Evolutionary conservation across 2,329 filamentous ascomycete species (phyloP).

Genomic region (Seiridium cupressi): DNA sequence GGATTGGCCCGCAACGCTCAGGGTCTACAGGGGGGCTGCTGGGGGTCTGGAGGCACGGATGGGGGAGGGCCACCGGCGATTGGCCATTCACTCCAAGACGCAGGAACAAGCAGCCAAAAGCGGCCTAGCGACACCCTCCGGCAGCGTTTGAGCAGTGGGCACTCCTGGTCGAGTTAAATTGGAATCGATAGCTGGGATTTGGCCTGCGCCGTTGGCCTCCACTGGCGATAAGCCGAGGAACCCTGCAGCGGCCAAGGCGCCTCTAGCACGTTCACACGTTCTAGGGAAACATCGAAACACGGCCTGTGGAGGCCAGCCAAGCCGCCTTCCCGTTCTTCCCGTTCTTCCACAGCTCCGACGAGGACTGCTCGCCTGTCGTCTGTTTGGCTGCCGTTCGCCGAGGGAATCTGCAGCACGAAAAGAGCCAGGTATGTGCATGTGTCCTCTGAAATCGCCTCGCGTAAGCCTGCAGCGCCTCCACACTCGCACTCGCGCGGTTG

Average conservation of each 20-base stretch:
- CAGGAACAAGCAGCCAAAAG: conserved; percentile 1
- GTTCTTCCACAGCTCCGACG: background rate
- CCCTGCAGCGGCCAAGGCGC: background rate
- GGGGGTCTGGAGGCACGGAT: background rate
- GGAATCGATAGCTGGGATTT: conserved; percentile 1
- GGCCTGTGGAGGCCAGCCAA: background rate
- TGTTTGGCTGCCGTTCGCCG: background rate
- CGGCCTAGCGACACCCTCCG: background rate
- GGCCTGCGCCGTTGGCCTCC: background rate
- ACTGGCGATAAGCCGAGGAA: background rate
- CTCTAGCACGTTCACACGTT: background rate
- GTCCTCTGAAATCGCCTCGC: background rate
- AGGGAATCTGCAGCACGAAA: background rate
- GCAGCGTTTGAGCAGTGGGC: background rate
- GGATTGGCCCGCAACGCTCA: conserved; percentile 1
- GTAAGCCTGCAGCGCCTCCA: background rate
- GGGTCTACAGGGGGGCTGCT: background rate
- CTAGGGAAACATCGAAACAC: conserved; percentile 5
- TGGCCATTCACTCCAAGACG: background rate
- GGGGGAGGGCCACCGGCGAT: background rate
- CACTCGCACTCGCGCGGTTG: background rate
- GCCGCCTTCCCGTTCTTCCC: background rate
- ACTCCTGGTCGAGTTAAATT: background rate
- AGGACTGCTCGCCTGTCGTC: background rate
- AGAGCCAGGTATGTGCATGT: no score